Base-by-base conservation (phyloP, 2,329 filamentous ascomycete species). In the Mycosphaerella sp. region DNA sequence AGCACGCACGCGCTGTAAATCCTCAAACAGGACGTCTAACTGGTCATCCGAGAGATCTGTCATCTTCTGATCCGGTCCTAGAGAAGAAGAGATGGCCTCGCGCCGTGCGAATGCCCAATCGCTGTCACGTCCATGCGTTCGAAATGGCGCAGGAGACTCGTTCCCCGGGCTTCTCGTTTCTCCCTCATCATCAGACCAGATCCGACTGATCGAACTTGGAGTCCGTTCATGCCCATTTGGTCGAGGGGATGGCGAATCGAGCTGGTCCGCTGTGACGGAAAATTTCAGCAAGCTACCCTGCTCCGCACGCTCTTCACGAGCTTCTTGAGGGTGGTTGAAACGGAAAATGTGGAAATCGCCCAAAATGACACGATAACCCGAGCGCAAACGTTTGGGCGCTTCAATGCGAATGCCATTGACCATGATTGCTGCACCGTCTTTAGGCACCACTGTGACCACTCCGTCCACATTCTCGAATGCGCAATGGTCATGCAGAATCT, bases 301-400 rank as follows among this genome's bases (percentile, higher is more conserved):
- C 67, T 89, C 83, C 10, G 89, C 91, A 51, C 93, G 79, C 73
- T 98, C 93, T 2, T 91, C 92, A 55, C 89, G 84, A 31, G 93
- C 93, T 73, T 98, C 93, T 77, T 95, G 86, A 0, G 93, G 93
- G 68, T 98, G 91, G 66, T 97, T 98, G 76, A 98, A 98, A 53
- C 93, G 81, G 74, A 98, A 97, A 57, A 98, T 98, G 70, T 98
- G 93, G 64, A 98, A 98, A 71, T 98, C 93, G 40, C 93, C 93
- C 8, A 98, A 78, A 59, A 98, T 98, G 51, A 98, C 87, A 58
- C 93, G 86, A 69, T 91, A 95, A 5, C 93, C 93, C 65, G 91
- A 96, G 67, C 91, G 86, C 42, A 98, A 77, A 60, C 90, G 82
- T 61, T 86, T 90, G 1, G 91, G 85, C 65, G 91, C 90, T 51